phyloP scores from a whole-genome alignment of 176 grass and related monocot species.

The Aegilops tauschii region DNA sequence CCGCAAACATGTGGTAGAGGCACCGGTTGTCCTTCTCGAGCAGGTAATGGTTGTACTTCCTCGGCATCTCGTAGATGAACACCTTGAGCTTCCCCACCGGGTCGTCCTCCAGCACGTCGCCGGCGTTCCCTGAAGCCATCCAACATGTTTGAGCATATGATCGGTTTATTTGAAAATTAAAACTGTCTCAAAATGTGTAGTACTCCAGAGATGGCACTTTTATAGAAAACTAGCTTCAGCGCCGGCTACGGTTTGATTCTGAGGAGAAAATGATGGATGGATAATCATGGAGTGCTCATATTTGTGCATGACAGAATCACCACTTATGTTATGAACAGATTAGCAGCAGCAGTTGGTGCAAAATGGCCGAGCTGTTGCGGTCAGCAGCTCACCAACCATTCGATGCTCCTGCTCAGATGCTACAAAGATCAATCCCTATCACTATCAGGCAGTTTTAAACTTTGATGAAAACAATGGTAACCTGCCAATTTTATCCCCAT shows the following conservation, averaged over 20 bases:
- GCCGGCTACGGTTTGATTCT: neutral
- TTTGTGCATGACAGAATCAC: neutral
- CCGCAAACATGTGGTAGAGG: slow-evolving; percentile 66
- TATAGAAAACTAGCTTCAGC: neutral
- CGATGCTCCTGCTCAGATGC: slow-evolving; percentile 7
- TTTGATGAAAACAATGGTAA: neutral
- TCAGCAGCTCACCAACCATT: slow-evolving; percentile 38
- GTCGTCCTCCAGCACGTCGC: slow-evolving; percentile 49
- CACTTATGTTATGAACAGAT: neutral
- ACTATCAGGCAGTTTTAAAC: slow-evolving; percentile 16
- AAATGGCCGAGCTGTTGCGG: slow-evolving; percentile 10
- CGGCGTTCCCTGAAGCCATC: slow-evolving; percentile 13
- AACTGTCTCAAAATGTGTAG: neutral
- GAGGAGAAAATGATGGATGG: neutral
- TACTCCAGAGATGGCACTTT: neutral
- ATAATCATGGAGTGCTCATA: neutral
- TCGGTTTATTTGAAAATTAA: neutral
- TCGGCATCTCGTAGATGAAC: slow-evolving; percentile 61
- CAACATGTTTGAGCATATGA: neutral
- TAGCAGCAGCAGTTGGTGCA: slow-evolving; percentile 9
- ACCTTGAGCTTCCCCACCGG: slow-evolving; percentile 70
- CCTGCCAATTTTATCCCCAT: neutral
- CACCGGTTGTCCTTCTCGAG: slow-evolving; percentile 54
- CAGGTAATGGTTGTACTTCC: slow-evolving; percentile 61
- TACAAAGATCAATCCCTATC: slow-evolving; percentile 32